phyloP scores from a whole-genome alignment of 2,329 filamentous ascomycete genomes.

The Fusarium sp. region DNA sequence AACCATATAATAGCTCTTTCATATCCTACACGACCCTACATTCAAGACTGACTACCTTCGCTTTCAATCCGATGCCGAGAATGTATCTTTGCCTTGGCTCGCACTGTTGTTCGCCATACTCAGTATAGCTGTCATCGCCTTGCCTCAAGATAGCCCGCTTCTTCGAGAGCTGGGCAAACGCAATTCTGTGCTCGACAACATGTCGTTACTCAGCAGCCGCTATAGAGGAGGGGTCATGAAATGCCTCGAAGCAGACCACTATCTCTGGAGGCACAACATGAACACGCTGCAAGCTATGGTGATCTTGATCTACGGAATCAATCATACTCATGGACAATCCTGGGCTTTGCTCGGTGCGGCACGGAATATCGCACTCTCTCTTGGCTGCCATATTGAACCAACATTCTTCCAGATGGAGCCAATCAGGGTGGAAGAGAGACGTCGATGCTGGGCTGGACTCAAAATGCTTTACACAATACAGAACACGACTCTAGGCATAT shows the following conservation, averaged over 20 bases:
- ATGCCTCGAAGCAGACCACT: constrained; percentile 23
- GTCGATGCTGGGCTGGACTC: constrained; percentile 26
- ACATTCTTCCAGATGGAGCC: constrained; percentile 8
- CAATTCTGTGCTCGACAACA: constrained; percentile 3
- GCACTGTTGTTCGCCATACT: not conserved
- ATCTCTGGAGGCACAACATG: constrained; percentile 26
- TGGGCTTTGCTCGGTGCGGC: constrained; percentile 23
- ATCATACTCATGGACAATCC: constrained; percentile 27
- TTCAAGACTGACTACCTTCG: not conserved
- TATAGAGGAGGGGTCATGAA: constrained; percentile 20
- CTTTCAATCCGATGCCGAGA: not conserved
- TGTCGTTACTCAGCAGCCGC: constrained; percentile 1
- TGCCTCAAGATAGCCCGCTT: not conserved
- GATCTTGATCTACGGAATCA: constrained; percentile 24
- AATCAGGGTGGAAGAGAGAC: constrained; percentile 14
- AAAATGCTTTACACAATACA: constrained; percentile 31
- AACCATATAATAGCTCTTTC: not conserved
- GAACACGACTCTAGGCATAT: constrained; percentile 20
- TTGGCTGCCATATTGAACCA: constrained; percentile 22
- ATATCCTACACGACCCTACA: not conserved
- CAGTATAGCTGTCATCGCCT: not conserved
- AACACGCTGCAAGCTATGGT: constrained; percentile 14
- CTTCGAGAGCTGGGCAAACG: not conserved
- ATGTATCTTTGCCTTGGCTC: not conserved
- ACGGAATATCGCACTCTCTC: constrained; percentile 16